These are phyloP conservation scores for Spencermartinsiella ligniputridi DNA, from an alignment of 1,139 yeast genomes.

Conservation along the genomic window DNA sequence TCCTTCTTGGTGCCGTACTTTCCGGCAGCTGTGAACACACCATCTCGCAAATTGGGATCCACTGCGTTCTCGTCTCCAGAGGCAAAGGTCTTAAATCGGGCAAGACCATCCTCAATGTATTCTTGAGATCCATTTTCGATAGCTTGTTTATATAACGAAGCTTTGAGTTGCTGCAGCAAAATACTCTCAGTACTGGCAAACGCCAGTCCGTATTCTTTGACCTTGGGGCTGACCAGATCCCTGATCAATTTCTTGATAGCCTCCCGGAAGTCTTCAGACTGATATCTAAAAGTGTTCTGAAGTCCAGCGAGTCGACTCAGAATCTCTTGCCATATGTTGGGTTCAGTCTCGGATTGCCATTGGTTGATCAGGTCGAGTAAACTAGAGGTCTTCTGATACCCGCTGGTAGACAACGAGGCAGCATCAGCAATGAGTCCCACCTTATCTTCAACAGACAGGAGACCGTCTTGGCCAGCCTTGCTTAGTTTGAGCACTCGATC, in stretches of 20 bases:
- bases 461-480: constrained; percentile 59
- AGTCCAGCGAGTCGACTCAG: constrained; percentile 51
- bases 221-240: constrained; percentile 56
- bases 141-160: constrained; percentile 67
- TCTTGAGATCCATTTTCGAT: constrained; percentile 54
- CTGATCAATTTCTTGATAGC: constrained; percentile 58
- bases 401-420: constrained; percentile 65
- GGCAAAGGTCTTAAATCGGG: constrained; percentile 54
- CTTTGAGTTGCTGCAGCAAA: constrained; percentile 71
- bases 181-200: constrained; percentile 61
- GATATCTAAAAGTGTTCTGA: constrained; percentile 66
- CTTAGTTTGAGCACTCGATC: constrained; percentile 75
- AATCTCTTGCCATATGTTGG: constrained; percentile 67
- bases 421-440: constrained; percentile 85
- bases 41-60: constrained; percentile 59
- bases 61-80: constrained; percentile 61
- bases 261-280: constrained; percentile 50
- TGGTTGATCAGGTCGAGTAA: constrained; percentile 59
- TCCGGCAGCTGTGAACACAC: constrained; percentile 67
- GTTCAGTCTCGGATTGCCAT: constrained; percentile 55
- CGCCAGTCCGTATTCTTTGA: constrained; percentile 63
- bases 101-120: constrained; percentile 50
- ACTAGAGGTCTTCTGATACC: constrained; percentile 63
- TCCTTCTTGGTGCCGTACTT: constrained; percentile 53
- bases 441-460: constrained; percentile 75